Base-by-base conservation (phyloP, 2,329 filamentous ascomycete species). In the Diaporthe ilicicola region DNA sequence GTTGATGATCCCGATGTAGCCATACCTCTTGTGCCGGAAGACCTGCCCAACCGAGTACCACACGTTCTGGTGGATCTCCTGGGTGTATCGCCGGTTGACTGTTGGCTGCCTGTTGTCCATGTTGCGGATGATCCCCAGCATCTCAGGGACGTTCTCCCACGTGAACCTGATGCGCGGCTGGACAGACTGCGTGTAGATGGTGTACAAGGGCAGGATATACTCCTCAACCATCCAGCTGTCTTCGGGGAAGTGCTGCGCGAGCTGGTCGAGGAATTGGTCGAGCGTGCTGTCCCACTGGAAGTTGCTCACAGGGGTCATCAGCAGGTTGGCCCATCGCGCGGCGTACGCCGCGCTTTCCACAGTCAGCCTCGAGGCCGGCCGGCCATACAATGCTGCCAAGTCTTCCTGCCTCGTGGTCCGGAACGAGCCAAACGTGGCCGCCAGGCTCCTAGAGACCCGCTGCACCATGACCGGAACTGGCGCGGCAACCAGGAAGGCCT, bases 1-100 rank as follows among this genome's bases (percentile, higher is more conserved):
- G 17, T 92, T 93, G 71, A 99, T 93, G 32, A 97, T 88, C 22
- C 92, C 95, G 61, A 91, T 84, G 79, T 95, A 97, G 24, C 87
- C 84, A 79, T 96, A 97, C 55, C 94, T 88, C 73, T 86, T 90
- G 81, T 99, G 96, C 59, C 87, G 88, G 78, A 98, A 97, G 8
- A 97, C 87, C 76, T 97, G 92, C 0, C 96, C 96, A 61, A 97
- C 88, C 64, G 86, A 89, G 79, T 90, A 95, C 72, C 82, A 86
- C 64, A 94, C 88, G 4, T 69, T 72, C 34, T 72, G 70, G 68
- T 72, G 78, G 76, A 78, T 81, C 75, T 74, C 81, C 65, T 79
- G 77, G 2, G 80, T 80, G 74, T 80, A 79, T 4, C 79, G 77
- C 5, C 79, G 75, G 71, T 67, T 78, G 67, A 78, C 75, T 6